Evolutionary conservation across 1,284 basidiomycete species (phyloP).

Genomic region (Prillingera fragicola): DNA sequence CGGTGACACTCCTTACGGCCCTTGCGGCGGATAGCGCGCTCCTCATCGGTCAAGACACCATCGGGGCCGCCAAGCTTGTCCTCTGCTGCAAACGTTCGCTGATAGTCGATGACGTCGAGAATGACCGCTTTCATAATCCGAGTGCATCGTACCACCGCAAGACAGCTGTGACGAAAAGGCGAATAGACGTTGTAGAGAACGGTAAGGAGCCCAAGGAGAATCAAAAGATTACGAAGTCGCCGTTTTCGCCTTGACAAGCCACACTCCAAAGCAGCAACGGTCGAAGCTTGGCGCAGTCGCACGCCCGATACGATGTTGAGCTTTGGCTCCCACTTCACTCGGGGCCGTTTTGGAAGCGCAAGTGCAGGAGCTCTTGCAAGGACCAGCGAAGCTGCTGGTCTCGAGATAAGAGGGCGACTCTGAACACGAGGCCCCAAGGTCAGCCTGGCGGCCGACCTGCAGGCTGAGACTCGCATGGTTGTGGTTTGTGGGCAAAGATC

Average conservation of each 20-base stretch:
- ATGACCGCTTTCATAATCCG: constrained; percentile 52
- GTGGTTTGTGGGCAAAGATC: too few relatives aligned
- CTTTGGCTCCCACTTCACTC: too few relatives aligned
- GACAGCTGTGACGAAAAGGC: constrained; percentile 48
- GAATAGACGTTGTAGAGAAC: constrained; percentile 47
- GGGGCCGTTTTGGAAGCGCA: too few relatives aligned
- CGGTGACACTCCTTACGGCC: constrained; percentile 73
- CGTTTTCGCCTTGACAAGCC: neutral
- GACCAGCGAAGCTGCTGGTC: too few relatives aligned
- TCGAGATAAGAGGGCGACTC: too few relatives aligned
- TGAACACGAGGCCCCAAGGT: too few relatives aligned
- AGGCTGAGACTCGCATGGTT: too few relatives aligned
- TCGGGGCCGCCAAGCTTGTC: constrained; percentile 21
- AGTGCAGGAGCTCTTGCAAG: too few relatives aligned
- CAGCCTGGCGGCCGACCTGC: too few relatives aligned
- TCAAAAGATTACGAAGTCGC: constrained; percentile 22
- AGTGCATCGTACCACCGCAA: constrained; percentile 62
- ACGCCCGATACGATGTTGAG: too few relatives aligned
- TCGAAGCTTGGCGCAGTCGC: too few relatives aligned
- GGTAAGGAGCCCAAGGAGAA: constrained; percentile 29
- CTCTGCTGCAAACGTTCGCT: constrained; percentile 60
- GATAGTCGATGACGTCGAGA: constrained; percentile 71
- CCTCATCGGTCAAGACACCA: constrained; percentile 51
- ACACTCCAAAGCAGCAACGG: too few relatives aligned
- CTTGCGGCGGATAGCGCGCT: constrained; percentile 49